Base-by-base conservation (phyloP, 139 green algal genomes). In the Chlamydomonas asymmetrica region DNA sequence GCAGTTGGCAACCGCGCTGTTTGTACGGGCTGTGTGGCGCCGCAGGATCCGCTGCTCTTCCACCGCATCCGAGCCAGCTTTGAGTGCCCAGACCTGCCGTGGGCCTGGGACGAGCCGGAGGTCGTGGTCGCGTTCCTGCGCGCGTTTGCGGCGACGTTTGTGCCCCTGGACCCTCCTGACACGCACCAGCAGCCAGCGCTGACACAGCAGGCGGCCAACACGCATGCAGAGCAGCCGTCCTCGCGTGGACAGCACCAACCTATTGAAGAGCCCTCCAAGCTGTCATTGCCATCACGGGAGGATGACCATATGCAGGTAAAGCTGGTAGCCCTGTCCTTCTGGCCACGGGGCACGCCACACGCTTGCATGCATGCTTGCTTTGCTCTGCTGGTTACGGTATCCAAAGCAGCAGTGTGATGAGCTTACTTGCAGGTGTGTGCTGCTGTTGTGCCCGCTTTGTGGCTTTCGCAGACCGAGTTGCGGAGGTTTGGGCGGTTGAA, bases 21-120 rank as follows among this genome's bases (percentile, higher is more conserved):
- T n/a, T n/a, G n/a, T n/a, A n/a, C n/a, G n/a, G n/a, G n/a, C n/a
- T n/a, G n/a, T n/a, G n/a, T n/a, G n/a, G n/a, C n/a, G n/a, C 66
- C 85, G 45, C 80, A 88, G 38, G 88, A 93, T 68, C 88, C 88
- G n/a, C 59, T 93, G 34, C 43, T 93, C 2, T 93, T 93, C 74
- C 71, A 73, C 5, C 76, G 84, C 22, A 82, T 91, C 13, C 63
- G 69, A 9, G 48, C 66, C 25, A 66, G 63, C 48, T 88, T 85
- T 54, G 40, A 25, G 2, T 25, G 10, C 23, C 62, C 34, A 16
- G 45, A 52, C 10, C 45, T 27, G 8, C 7, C 29, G 27, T 76
- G 70, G 49, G 29, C 3, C 37, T 61, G 43, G 10, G 10, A 35
- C 8, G 74, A 80, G 40, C 41, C 63, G 9, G 63, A 74, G 50